phyloP scores from a whole-genome alignment of 1,284 basidiomycete species.

The Cutaneotrichosporon daszewskae region DNA sequence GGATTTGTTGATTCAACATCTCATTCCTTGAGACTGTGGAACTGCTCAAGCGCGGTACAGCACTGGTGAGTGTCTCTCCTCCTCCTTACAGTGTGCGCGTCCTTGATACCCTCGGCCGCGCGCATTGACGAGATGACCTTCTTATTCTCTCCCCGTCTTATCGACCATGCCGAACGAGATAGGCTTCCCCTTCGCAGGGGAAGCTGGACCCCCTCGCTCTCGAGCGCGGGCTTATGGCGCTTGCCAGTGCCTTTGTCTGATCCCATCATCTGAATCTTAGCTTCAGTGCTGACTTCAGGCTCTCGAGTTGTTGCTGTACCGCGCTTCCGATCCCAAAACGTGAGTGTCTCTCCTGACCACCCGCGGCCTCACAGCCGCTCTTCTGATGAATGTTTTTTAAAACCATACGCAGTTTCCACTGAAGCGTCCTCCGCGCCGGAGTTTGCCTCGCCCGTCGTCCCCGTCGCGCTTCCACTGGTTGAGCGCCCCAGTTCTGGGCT shows the following conservation, averaged over 20 bases:
- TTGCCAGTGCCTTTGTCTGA: conserved; percentile 51
- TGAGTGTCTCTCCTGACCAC: conserved; percentile 6
- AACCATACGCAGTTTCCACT: conserved; percentile 52
- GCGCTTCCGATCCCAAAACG: not conserved
- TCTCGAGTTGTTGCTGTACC: not conserved
- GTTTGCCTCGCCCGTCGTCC: conserved; percentile 36
- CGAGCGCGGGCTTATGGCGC: conserved; percentile 43
- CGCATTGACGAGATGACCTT: too few relatives aligned
- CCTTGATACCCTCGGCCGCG: too few relatives aligned
- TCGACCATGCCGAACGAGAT: conserved; percentile 51
- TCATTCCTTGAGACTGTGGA: too few relatives aligned
- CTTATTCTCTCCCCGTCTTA: conserved; percentile 51
- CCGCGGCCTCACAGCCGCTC: not conserved
- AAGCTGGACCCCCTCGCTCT: conserved; percentile 35
- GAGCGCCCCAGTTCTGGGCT: conserved; percentile 30
- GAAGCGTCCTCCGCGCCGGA: conserved; percentile 48
- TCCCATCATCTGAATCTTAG: conserved; percentile 10
- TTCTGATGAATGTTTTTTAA: conserved; percentile 45
- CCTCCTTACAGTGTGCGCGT: too few relatives aligned
- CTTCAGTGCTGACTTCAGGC: conserved; percentile 7
- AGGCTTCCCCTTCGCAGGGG: conserved; percentile 48
- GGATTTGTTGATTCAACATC: too few relatives aligned
- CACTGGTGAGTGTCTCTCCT: too few relatives aligned
- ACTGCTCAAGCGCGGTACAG: too few relatives aligned
- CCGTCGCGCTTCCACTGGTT: conserved; percentile 20